Evolutionary conservation across 176 grass and related monocot species (phyloP).

Genomic region (Zea mays): DNA sequence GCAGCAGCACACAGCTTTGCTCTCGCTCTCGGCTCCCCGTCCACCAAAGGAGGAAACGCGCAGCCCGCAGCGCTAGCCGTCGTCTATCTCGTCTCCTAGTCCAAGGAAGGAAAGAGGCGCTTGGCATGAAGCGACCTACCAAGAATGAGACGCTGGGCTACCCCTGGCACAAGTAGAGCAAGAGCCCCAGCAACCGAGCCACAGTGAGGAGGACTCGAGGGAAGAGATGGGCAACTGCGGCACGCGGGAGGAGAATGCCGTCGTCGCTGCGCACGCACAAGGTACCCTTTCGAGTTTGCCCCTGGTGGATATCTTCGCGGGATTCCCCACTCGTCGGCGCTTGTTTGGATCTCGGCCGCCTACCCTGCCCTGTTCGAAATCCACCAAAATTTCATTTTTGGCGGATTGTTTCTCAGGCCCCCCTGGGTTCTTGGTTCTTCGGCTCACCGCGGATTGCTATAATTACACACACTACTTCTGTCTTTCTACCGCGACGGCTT

Average conservation of each 20-base stretch:
- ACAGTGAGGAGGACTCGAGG: neutral
- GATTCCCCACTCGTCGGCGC: neutral
- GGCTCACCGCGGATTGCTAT: no score
- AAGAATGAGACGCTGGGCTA: conserved; percentile 60
- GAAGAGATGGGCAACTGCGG: conserved; percentile 88
- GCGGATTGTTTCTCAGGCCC: neutral
- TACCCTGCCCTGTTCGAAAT: neutral
- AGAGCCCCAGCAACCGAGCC: neutral
- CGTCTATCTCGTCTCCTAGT: neutral
- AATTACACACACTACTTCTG: no score
- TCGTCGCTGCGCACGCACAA: conserved; percentile 89
- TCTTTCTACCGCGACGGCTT: no score
- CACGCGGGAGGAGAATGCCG: conserved; percentile 98
- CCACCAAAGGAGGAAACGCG: conserved; percentile 15
- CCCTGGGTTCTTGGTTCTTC: conserved; percentile 1
- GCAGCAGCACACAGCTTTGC: neutral
- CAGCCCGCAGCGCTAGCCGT: neutral
- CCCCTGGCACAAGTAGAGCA: conserved; percentile 11
- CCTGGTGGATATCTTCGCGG: neutral
- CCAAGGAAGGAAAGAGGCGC: neutral
- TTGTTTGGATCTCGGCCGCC: conserved; percentile 16
- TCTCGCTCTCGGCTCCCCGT: neutral
- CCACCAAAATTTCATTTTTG: conserved; percentile 7
- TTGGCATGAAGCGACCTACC: conserved; percentile 25
- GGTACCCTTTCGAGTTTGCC: conserved; percentile 36